Conservation (phyloP, 192 early-diverging fungal species). For the Jimgerdemannia lactiflua region DNA sequence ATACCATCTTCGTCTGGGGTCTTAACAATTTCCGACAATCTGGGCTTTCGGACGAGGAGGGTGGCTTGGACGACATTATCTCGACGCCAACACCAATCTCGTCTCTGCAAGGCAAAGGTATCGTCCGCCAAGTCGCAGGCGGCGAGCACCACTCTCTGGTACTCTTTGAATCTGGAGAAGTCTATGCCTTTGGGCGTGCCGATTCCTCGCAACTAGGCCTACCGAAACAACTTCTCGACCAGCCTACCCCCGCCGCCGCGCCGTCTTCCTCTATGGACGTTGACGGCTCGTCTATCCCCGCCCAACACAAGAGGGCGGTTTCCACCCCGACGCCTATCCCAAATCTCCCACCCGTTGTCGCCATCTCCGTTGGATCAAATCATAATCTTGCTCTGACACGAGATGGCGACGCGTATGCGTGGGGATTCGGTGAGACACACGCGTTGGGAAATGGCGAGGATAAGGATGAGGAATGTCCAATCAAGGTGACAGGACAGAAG, state of each 20-base stretch:
- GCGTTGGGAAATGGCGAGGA: conserved; percentile 80
- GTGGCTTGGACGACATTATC: conserved; percentile 33
- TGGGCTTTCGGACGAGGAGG: conserved; percentile 51
- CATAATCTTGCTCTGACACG: conserved; percentile 50
- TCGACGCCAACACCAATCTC: conserved; percentile 56
- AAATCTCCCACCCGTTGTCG: conserved; percentile 30
- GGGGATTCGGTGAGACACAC: conserved; percentile 89
- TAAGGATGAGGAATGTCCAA: conserved; percentile 64
- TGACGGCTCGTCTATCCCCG: conserved; percentile 17
- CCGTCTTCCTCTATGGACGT: not conserved
- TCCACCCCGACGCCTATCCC: conserved; percentile 53
- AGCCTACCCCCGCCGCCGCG: conserved; percentile 9
- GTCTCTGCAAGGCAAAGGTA: conserved; percentile 36
- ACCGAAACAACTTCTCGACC: conserved; percentile 24
- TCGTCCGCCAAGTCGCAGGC: conserved; percentile 61
- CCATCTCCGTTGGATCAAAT: conserved; percentile 56
- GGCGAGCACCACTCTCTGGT: conserved; percentile 87
- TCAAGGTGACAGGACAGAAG: conserved; percentile 64
- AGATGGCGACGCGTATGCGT: conserved; percentile 69
- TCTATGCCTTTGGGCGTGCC: conserved; percentile 83
- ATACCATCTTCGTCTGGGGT: conserved; percentile 77
- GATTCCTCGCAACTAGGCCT: conserved; percentile 84
- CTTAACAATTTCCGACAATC: conserved; percentile 92
- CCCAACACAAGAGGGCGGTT: conserved; percentile 54
- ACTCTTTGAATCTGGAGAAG: conserved; percentile 65